These are phyloP conservation scores for Amniculicola lignicola DNA, from an alignment of 495 filamentous ascomycete genomes.

Conservation along the genomic window DNA sequence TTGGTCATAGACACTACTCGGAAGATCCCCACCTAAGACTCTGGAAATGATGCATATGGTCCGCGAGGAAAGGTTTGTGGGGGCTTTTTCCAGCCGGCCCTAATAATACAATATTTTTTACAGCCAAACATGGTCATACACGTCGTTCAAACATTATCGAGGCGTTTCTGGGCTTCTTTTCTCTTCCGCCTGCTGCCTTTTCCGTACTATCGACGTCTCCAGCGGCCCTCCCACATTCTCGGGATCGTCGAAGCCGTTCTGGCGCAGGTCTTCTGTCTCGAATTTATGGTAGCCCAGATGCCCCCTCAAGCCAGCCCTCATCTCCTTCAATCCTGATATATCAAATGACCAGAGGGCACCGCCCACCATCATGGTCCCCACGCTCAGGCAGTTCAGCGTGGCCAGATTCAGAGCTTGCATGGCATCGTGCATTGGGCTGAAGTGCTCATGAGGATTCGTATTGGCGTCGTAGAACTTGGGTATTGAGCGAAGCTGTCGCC, in stretches of 20 bases:
- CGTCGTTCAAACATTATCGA: conserved; percentile 17
- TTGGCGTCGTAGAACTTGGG: conserved; percentile 64
- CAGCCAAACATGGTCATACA: conserved; percentile 28
- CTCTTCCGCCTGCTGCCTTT: conserved; percentile 20
- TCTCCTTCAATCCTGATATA: conserved; percentile 66
- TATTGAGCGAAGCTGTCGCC: conserved; percentile 51
- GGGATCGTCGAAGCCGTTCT: conserved; percentile 52
- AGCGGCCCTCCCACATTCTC: conserved; percentile 65
- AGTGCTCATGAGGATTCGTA: conserved; percentile 33
- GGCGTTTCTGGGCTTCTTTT: conserved; percentile 13
- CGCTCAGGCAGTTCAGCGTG: conserved; percentile 71
- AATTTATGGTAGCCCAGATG: conserved; percentile 48
- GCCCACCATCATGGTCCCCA: conserved; percentile 65
- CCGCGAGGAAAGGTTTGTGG: not conserved
- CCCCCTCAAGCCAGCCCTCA: conserved; percentile 54
- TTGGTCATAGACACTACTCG: no score
- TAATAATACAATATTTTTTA: conserved; percentile 33
- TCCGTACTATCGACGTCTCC: conserved; percentile 57
- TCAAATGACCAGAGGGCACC: conserved; percentile 68
- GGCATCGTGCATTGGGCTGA: conserved; percentile 60
- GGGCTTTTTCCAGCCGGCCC: not conserved
- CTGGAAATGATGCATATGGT: not conserved
- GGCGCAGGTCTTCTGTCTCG: conserved; percentile 50
- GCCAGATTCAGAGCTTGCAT: conserved; percentile 78
- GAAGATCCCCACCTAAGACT: no score